A percentile compares a stretch with the other conserved stretches of the same genome.
Conservation (phyloP, 2,329 filamentous ascomycete genomes). For the Ceratocystiopsis minuta region DNA sequence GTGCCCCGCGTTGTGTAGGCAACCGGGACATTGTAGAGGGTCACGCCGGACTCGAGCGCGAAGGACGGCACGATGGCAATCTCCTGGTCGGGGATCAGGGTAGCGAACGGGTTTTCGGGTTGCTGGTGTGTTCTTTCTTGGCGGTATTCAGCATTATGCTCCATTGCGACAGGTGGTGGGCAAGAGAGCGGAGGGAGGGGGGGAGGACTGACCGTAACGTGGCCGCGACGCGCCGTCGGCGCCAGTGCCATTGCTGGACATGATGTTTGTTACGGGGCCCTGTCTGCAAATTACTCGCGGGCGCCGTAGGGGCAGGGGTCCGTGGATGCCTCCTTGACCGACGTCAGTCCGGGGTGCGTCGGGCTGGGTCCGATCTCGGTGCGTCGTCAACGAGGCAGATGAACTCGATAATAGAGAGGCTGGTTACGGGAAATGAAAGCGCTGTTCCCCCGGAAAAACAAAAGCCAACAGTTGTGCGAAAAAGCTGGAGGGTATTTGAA, state of each 20-base stretch:
- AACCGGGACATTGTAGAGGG: slow-evolving; percentile 56
- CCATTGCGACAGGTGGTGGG: slow-evolving; percentile 16
- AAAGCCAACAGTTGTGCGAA: no score
- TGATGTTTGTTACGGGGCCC: not conserved
- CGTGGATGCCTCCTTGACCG: no score
- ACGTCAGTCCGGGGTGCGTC: no score
- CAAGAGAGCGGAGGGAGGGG: slow-evolving; percentile 1
- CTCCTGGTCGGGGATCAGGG: slow-evolving; percentile 72
- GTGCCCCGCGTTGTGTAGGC: slow-evolving; percentile 49
- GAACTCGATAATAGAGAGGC: no score
- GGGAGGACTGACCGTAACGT: slow-evolving; percentile 8
- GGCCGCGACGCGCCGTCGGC: slow-evolving; percentile 6
- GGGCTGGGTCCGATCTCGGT: no score
- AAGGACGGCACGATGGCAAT: slow-evolving; percentile 78
- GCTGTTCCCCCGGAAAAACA: no score
- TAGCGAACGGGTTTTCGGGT: slow-evolving; percentile 79
- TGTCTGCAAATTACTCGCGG: not conserved
- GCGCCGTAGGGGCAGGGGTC: no score
- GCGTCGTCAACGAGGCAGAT: no score
- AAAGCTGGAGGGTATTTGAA: no score
- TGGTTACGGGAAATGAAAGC: no score
- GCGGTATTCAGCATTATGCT: slow-evolving; percentile 39
- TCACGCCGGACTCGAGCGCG: slow-evolving; percentile 80
- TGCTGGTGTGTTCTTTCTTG: slow-evolving; percentile 50
- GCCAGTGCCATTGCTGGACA: slow-evolving; percentile 3